Evolutionary conservation across 139 green algal genomes (phyloP), one percentile per base, ranked within the genome.

Genomic region (Axilococcus clingmanii): DNA sequence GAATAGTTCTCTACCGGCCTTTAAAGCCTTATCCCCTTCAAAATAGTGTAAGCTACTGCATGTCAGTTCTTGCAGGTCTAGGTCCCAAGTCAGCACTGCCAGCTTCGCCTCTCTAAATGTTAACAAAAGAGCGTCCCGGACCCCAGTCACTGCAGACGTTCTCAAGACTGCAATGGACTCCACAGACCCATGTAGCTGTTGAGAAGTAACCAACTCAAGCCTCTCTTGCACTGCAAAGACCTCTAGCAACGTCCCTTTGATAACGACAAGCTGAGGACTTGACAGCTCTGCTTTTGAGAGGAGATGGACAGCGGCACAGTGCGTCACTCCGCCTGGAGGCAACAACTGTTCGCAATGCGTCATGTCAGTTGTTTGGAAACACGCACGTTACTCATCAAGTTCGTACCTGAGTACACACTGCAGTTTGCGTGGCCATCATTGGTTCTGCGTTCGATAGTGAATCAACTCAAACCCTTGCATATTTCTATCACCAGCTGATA

Each of bases 71-170:
- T 78, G 57, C 0, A 23, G 32, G 2, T 35, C 24, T 5, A 65
- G 57, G 57, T 95, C 82, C 82, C 84, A 97, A 29, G 84, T 67
- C 37, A 96, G 27, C 40, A 96, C 83, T 6, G 58, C 74, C 27
- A 94, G 40, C 69, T 97, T 96, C 52, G 78, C 83, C 16, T 96
- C 88, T 59, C 86, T 59, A 55, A 72, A 76, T 4, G 62, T 66
- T 2, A 95, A 57, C 37, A 95, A 35, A 9, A 96, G 52, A 15
- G 83, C 80, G 51, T 94, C 86, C 2, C 78, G 35, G 41, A 84
- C 67, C 3, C 50, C 53, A 15, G 11, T 32, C 16, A 35, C 38
- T 15, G 25, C 29, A 31, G 30, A 20, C 28, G 55, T 50, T 55
- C 42, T 68, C 40, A 94, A 69, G 45, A 88, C 79, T 15, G 76